phyloP scores from a whole-genome alignment of 306 rosid species.

The Macrotyloma uniflorum region DNA sequence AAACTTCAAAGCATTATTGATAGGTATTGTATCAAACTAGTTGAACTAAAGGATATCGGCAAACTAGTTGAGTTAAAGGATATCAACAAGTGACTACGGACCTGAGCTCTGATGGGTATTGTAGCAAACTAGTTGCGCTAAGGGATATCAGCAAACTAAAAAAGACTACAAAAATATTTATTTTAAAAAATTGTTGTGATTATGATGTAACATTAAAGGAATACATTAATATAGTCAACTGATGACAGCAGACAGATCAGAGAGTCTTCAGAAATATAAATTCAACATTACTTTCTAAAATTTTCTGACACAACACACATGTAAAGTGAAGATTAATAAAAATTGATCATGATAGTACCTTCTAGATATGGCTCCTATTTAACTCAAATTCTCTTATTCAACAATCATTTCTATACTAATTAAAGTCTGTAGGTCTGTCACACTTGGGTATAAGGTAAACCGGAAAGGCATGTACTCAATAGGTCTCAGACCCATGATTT shows the following conservation, averaged over 20 bases:
- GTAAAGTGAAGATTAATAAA: background rate
- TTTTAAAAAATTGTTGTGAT: background rate
- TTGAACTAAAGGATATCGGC: background rate
- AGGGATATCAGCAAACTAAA: background rate
- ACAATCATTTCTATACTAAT: background rate
- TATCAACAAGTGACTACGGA: background rate
- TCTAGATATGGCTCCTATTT: background rate
- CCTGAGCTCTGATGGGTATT: background rate
- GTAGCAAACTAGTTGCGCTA: constrained; percentile 10
- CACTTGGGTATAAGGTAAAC: background rate
- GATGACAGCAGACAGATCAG: background rate
- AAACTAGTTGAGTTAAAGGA: too few species aligned
- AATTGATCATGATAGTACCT: background rate
- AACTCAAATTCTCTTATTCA: background rate
- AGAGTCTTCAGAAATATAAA: background rate
- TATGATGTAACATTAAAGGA: background rate
- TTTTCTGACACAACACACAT: background rate
- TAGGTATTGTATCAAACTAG: constrained; percentile 1
- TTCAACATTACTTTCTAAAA: background rate
- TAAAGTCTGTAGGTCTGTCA: background rate
- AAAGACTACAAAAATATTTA: background rate
- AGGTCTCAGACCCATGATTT: background rate
- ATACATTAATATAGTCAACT: background rate
- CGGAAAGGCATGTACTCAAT: background rate
- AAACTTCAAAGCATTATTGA: constrained; percentile 1